These are phyloP conservation scores for Phytophthora europaea DNA, from an alignment of 352 stramenopile species.

Conservation along the genomic window DNA sequence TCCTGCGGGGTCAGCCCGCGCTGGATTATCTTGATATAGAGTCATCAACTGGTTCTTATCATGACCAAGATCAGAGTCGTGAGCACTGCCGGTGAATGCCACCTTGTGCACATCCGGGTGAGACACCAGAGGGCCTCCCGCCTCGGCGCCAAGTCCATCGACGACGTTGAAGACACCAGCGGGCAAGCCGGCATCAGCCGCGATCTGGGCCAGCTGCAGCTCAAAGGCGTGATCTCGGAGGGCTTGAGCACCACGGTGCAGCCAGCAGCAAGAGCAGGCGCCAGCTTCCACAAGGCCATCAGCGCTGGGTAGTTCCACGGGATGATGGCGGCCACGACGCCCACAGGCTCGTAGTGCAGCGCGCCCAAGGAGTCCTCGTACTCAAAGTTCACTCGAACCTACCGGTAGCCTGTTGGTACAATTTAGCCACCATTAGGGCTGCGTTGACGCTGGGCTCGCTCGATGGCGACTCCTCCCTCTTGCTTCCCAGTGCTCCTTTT, in stretches of 20 bases:
- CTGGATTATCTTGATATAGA: background rate
- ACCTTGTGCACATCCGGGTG: slow-evolving; percentile 58
- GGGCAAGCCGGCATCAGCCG: slow-evolving; percentile 66
- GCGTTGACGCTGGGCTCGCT: no score
- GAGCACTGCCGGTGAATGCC: slow-evolving; percentile 36
- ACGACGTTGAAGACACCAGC: slow-evolving; percentile 76
- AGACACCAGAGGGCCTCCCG: slow-evolving; percentile 67
- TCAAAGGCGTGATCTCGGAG: slow-evolving; percentile 94
- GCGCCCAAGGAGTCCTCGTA: slow-evolving; percentile 53
- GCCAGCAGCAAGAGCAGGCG: slow-evolving; percentile 91
- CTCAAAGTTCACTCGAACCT: background rate
- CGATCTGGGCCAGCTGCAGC: slow-evolving; percentile 77
- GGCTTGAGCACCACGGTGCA: slow-evolving; percentile 82
- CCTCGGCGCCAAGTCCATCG: slow-evolving; percentile 66
- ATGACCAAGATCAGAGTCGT: background rate
- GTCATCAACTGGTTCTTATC: background rate
- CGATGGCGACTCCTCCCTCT: no score
- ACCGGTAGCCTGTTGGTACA: background rate
- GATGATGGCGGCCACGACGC: slow-evolving; percentile 74
- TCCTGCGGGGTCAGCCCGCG: background rate
- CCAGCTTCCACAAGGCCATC: slow-evolving; percentile 83
- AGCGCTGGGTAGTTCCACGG: slow-evolving; percentile 52
- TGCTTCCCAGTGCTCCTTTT: no score
- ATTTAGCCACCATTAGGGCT: background rate
- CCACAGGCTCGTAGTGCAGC: slow-evolving; percentile 75